These are phyloP conservation scores for Leishmania major DNA, from an alignment of 208 protist species.

Conservation along the genomic window DNA sequence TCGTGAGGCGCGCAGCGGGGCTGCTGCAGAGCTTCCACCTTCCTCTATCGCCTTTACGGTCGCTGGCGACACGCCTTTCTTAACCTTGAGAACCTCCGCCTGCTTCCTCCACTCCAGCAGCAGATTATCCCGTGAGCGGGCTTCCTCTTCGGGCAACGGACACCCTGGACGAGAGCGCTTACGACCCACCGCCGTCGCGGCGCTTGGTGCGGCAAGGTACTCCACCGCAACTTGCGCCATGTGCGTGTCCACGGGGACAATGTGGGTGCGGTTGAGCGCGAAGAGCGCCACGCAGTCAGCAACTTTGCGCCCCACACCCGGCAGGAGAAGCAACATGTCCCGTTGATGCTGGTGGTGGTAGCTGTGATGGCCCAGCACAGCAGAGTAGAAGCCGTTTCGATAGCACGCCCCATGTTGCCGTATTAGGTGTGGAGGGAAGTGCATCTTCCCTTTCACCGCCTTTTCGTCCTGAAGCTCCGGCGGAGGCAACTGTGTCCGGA, in stretches of 20 bases:
- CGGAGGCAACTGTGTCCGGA: background rate
- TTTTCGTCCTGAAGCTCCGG: background rate
- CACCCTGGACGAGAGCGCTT: background rate
- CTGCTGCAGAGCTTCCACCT: background rate
- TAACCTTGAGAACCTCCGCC: conserved; percentile 3
- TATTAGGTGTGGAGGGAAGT: background rate
- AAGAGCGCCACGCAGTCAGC: conserved; percentile 88
- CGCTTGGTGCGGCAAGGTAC: conserved; percentile 35
- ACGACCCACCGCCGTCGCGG: background rate
- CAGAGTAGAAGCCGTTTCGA: conserved; percentile 51
- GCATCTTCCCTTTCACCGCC: background rate
- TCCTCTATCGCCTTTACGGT: background rate
- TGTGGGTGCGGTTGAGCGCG: conserved; percentile 45
- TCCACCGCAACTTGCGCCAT: conserved; percentile 73
- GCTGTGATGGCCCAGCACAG: conserved; percentile 28
- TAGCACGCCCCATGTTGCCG: conserved; percentile 18
- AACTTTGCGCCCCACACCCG: conserved; percentile 83
- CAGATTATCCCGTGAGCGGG: conserved; percentile 4
- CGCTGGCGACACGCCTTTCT: conserved; percentile 4
- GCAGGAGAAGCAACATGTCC: conserved; percentile 47
- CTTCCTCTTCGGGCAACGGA: background rate
- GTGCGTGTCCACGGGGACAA: conserved; percentile 92
- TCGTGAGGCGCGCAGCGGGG: background rate
- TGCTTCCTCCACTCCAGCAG: conserved; percentile 26
- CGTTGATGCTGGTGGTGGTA: conserved; percentile 37